Evolutionary conservation across 441 rosid genomes (phyloP).

Genomic region (Breynia disticha): DNA sequence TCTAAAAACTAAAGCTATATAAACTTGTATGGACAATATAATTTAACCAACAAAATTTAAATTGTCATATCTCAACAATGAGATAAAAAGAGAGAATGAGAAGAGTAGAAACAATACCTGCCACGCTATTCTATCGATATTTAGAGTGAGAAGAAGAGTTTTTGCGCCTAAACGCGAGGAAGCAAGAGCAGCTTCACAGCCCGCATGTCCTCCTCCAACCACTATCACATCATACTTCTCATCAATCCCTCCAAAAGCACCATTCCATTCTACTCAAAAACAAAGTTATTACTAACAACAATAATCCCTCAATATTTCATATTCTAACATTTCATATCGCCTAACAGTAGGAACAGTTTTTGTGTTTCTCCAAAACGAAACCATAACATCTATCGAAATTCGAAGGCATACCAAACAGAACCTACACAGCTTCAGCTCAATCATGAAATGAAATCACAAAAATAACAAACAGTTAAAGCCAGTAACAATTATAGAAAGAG

Average conservation of each 20-base stretch:
- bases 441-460: too few relatives aligned
- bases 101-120: conserved; percentile 35
- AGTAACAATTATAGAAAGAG: too few relatives aligned
- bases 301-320: too few relatives aligned
- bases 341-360: too few relatives aligned
- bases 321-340: too few relatives aligned
- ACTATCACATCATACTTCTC: conserved; percentile 85
- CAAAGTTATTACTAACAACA: too few relatives aligned
- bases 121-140: conserved; percentile 92
- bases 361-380: too few relatives aligned
- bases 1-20: neutral
- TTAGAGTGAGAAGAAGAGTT: conserved; percentile 85
- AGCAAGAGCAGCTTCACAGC: conserved; percentile 93
- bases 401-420: too few relatives aligned
- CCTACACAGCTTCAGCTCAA: too few relatives aligned
- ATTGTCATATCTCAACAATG: neutral
- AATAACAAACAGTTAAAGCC: too few relatives aligned
- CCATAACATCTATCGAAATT: too few relatives aligned
- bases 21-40: neutral
- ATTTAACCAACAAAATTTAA: neutral
- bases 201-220: conserved; percentile 95
- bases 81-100: neutral
- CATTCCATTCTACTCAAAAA: neutral
- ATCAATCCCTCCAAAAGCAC: conserved; percentile 26
- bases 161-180: conserved; percentile 86